phyloP scores from a whole-genome alignment of 2,329 filamentous ascomycete genomes.

The Ramularia endophylla region DNA sequence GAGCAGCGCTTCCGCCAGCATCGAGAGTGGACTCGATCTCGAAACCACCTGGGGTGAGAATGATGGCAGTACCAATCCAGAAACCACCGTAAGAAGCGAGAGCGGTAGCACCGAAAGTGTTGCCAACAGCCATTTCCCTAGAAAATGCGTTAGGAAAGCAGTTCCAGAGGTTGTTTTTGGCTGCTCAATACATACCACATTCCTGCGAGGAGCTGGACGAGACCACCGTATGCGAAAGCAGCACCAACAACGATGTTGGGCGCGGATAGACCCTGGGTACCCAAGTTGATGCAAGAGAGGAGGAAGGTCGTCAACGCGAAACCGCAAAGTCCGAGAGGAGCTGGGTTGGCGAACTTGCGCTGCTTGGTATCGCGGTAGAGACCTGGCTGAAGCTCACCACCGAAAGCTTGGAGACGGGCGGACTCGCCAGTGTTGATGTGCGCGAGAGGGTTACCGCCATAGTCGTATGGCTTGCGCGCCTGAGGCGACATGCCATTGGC shows the following conservation, averaged over 20 bases:
- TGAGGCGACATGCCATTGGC: conserved; percentile 21
- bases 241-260: conserved; percentile 45
- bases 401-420: conserved; percentile 44
- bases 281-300: conserved; percentile 47
- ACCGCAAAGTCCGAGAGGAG: conserved; percentile 55
- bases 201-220: conserved; percentile 47
- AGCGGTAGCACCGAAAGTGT: conserved; percentile 57
- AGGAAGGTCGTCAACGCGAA: conserved; percentile 63
- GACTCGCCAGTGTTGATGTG: conserved; percentile 45
- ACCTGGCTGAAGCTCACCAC: conserved; percentile 49
- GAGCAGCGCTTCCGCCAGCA: conserved; percentile 27
- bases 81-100: conserved; percentile 58
- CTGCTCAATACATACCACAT: conserved; percentile 46
- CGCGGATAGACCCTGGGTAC: conserved; percentile 35
- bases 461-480: conserved; percentile 44
- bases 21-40: conserved; percentile 44
- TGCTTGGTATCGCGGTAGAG: conserved; percentile 35
- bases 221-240: conserved; percentile 46
- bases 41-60: conserved; percentile 49
- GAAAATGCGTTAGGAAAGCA: not conserved
- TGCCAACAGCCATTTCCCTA: conserved; percentile 53
- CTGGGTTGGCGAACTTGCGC: conserved; percentile 53
- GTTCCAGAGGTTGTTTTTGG: not conserved
- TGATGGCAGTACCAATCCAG: conserved; percentile 56
- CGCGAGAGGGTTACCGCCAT: conserved; percentile 48